Conservation (phyloP, 177 flowering plant genomes). For the Vitis hybrid region DNA sequence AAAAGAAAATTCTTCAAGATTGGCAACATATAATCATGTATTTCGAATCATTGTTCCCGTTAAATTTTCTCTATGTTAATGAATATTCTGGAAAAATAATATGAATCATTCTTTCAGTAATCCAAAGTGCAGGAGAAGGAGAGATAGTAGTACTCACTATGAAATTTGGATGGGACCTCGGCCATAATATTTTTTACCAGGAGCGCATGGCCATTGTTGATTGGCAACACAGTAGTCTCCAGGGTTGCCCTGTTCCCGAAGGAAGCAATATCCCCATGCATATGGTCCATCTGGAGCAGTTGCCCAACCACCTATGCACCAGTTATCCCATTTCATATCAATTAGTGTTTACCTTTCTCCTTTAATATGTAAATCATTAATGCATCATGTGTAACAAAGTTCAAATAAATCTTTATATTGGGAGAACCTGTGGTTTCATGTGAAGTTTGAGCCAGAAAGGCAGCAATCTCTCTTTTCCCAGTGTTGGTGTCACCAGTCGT, state of each 20-base stretch:
- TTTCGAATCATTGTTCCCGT: neutral
- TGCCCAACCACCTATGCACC: conserved; percentile 24
- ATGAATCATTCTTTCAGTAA: too few relatives aligned
- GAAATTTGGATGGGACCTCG: conserved; percentile 35
- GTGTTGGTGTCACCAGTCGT: conserved; percentile 11
- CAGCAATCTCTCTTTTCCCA: conserved; percentile 16
- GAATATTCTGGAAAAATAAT: too few relatives aligned
- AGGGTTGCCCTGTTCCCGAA: conserved; percentile 10
- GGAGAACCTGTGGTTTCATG: conserved; percentile 15
- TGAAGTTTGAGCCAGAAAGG: conserved; percentile 19
- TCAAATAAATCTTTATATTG: too few relatives aligned
- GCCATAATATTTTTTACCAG: conserved; percentile 30
- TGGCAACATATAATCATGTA: neutral
- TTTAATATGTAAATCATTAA: neutral
- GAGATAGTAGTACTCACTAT: conserved; percentile 12
- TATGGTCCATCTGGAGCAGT: conserved; percentile 27
- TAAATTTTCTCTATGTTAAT: too few relatives aligned
- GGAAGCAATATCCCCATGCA: conserved; percentile 31
- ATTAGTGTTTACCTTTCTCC: too few relatives aligned
- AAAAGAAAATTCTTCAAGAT: too few relatives aligned
- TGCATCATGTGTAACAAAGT: too few relatives aligned
- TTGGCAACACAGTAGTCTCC: conserved; percentile 11
- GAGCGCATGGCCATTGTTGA: conserved; percentile 22
- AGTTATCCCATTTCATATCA: too few relatives aligned
- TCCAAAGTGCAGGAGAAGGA: neutral